Conservation (phyloP, 352 stramenopile species). For the Phytophthora palmivora region DNA sequence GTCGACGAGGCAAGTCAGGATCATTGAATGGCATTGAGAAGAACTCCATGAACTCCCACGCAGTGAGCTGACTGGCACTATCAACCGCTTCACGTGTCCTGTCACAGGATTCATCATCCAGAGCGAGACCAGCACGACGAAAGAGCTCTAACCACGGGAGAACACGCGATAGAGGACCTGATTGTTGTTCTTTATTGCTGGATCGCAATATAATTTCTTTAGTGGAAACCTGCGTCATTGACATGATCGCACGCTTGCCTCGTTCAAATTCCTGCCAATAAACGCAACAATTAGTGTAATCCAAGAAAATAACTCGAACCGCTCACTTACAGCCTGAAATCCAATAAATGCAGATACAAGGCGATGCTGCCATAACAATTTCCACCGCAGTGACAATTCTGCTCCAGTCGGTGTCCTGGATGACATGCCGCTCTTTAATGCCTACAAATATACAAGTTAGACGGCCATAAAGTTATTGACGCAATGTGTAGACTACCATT, state of each 20-base stretch:
- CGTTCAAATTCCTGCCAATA: conserved; percentile 43
- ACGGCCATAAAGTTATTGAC: neutral
- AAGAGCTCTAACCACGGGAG: conserved; percentile 78
- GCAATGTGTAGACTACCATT: conserved; percentile 41
- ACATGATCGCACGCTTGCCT: conserved; percentile 31
- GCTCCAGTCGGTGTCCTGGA: conserved; percentile 62
- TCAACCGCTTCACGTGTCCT: conserved; percentile 47
- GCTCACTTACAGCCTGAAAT: conserved; percentile 55
- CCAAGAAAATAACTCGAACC: neutral
- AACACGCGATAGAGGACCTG: conserved; percentile 39
- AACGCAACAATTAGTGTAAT: conserved; percentile 13
- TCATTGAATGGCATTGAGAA: conserved; percentile 85
- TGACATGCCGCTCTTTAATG: conserved; percentile 60
- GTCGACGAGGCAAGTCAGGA: conserved; percentile 56
- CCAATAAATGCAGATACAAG: conserved; percentile 70
- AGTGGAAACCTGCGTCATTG: conserved; percentile 29
- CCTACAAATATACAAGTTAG: conserved; percentile 40
- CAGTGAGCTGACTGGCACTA: conserved; percentile 54
- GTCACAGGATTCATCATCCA: conserved; percentile 61
- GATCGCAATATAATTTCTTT: conserved; percentile 35
- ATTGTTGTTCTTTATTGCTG: conserved; percentile 21
- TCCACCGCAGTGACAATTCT: conserved; percentile 72
- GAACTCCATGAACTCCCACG: conserved; percentile 80
- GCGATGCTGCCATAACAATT: conserved; percentile 69
- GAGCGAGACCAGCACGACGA: conserved; percentile 56